Percentiles rank a stretch among this genome's conserved stretches.
phyloP scores from a whole-genome alignment of 371 early-diverging fungal species.

The Choanephora cucurbitarum region DNA sequence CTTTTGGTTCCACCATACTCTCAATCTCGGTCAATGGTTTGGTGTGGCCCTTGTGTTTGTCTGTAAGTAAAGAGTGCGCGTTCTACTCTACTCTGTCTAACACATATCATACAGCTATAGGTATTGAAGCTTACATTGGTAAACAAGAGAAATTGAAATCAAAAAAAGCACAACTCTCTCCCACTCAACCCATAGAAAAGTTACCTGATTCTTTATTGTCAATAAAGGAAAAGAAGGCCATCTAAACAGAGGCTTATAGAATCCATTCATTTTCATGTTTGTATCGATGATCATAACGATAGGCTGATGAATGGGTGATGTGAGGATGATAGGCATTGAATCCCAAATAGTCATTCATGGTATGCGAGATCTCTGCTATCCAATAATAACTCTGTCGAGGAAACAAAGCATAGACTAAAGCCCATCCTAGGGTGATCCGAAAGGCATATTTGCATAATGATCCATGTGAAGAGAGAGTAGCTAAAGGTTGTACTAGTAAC shows the following conservation, averaged over 20 bases:
- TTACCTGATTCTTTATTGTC: background rate
- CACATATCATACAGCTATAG: conserved; percentile 48
- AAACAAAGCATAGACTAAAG: conserved; percentile 21
- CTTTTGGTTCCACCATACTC: conserved; percentile 81
- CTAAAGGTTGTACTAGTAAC: conserved; percentile 20
- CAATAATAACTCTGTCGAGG: conserved; percentile 21
- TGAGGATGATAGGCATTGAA: background rate
- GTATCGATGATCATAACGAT: too few relatives aligned
- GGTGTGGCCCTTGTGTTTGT: conserved; percentile 87
- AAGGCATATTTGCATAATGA: conserved; percentile 14
- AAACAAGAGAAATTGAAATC: conserved; percentile 31
- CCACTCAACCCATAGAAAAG: background rate
- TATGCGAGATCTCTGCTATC: conserved; percentile 7
- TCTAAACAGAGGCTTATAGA: too few relatives aligned
- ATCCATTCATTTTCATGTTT: background rate
- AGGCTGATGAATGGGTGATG: too few relatives aligned
- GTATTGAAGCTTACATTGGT: conserved; percentile 76
- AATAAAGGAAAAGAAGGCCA: background rate
- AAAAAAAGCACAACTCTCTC: conserved; percentile 8
- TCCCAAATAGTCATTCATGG: background rate
- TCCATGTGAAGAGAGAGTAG: conserved; percentile 1
- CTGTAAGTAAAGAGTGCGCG: conserved; percentile 38
- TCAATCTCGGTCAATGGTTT: conserved; percentile 84
- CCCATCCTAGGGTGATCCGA: conserved; percentile 25
- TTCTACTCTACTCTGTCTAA: background rate